These are phyloP conservation scores for Cephaloascus albidus DNA, from an alignment of 805 yeast genomes.

Conservation along the genomic window DNA sequence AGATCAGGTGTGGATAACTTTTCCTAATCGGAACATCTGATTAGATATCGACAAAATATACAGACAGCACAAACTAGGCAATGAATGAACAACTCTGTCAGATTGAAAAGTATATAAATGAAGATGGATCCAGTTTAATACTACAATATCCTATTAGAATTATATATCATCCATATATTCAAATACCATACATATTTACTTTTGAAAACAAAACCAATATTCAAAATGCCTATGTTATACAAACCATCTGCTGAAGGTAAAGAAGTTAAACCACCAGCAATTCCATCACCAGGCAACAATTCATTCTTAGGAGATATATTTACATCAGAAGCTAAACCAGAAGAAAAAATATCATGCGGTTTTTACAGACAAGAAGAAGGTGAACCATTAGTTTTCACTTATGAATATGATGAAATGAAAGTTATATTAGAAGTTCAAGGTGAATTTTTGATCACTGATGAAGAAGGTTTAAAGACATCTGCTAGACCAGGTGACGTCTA, in stretches of 20 bases:
- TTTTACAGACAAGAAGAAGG: slow-evolving; percentile 65
- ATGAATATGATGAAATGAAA: slow-evolving; percentile 63
- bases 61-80: too few species aligned
- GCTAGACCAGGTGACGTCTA: slow-evolving; percentile 61
- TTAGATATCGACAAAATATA: too few species aligned
- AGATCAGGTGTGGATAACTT: too few species aligned
- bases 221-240: slow-evolving; percentile 46
- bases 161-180: too few species aligned
- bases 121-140: too few species aligned
- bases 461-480: slow-evolving; percentile 48
- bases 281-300: slow-evolving; percentile 59
- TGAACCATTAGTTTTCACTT: slow-evolving; percentile 57
- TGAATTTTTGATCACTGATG: slow-evolving; percentile 52
- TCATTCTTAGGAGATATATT: slow-evolving; percentile 61
- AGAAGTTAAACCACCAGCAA: slow-evolving; percentile 44
- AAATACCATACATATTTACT: too few species aligned
- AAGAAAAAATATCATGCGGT: slow-evolving; percentile 54
- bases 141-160: too few species aligned
- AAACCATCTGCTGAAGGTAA: slow-evolving; percentile 43
- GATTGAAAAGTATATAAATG: too few species aligned
- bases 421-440: slow-evolving; percentile 61
- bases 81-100: too few species aligned
- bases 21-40: too few species aligned
- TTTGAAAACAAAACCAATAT: too few species aligned
- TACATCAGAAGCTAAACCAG: slow-evolving; percentile 52